Percentiles rank a stretch among this genome's conserved stretches.
Evolutionary conservation across 306 rosid species (phyloP).

Genomic region (Neltuma alba): DNA sequence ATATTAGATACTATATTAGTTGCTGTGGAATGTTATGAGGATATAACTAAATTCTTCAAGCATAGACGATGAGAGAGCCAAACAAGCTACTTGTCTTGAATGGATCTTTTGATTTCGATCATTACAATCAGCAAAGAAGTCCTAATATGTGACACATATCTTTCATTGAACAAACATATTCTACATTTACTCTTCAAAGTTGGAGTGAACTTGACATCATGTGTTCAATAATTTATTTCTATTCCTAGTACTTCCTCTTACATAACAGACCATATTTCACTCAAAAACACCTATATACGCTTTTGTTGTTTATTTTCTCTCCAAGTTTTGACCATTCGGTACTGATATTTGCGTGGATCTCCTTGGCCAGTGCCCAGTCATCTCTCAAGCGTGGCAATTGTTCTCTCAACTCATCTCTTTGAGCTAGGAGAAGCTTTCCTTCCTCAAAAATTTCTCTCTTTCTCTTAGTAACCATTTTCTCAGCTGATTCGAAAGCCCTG

Average conservation of each 20-base stretch:
- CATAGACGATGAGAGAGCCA: too few species aligned
- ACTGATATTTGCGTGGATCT: slow-evolving; percentile 25
- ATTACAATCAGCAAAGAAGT: too few species aligned
- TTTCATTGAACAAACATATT: too few species aligned
- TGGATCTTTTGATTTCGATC: too few species aligned
- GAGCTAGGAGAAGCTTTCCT: slow-evolving; percentile 29
- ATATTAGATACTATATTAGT: too few species aligned
- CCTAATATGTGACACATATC: not conserved
- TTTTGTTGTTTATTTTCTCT: slow-evolving; percentile 22
- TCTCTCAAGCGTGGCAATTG: slow-evolving; percentile 19
- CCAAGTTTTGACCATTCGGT: slow-evolving; percentile 36
- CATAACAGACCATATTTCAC: not conserved
- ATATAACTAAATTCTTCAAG: too few species aligned
- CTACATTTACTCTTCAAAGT: not conserved
- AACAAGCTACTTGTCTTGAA: too few species aligned
- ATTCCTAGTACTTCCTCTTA: not conserved
- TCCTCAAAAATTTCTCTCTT: slow-evolving; percentile 33
- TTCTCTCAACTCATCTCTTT: slow-evolving; percentile 37
- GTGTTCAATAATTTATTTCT: not conserved
- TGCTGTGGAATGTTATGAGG: too few species aligned
- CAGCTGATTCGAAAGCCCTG: slow-evolving; percentile 17
- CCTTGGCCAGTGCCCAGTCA: slow-evolving; percentile 30
- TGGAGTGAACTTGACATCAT: not conserved
- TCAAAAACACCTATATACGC: not conserved
- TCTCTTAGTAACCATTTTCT: not conserved